Conservation (phyloP, 2,329 filamentous ascomycete genomes). For the Lecanoromycetidae sp. region DNA sequence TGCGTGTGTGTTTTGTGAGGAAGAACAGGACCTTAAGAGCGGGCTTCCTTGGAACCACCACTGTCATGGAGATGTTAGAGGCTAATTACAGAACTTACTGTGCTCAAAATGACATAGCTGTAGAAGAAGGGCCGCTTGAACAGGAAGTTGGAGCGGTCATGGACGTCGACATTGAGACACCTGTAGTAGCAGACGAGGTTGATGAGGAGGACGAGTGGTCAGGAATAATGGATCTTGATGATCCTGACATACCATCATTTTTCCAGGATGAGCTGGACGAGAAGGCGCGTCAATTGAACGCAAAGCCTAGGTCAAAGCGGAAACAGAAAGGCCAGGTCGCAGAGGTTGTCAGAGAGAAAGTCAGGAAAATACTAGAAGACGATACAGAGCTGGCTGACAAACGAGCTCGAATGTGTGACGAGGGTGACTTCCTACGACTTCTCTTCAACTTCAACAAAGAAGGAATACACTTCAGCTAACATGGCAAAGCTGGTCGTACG, state of each 20-base stretch:
- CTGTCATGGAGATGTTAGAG: slow-evolving; percentile 71
- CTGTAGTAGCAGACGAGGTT: slow-evolving; percentile 41
- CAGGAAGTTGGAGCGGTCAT: slow-evolving; percentile 26
- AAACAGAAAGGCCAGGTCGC: slow-evolving; percentile 70
- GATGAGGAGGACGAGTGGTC: slow-evolving; percentile 36
- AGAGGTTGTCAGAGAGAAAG: slow-evolving; percentile 74
- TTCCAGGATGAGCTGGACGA: slow-evolving; percentile 52
- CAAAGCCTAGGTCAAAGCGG: slow-evolving; percentile 49
- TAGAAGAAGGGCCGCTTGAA: slow-evolving; percentile 52
- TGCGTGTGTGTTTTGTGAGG: slow-evolving; percentile 69
- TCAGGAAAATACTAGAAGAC: slow-evolving; percentile 70
- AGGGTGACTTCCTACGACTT: slow-evolving; percentile 79
- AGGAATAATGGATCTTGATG: slow-evolving; percentile 41
- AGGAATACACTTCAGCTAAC: slow-evolving; percentile 76
- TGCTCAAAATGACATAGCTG: slow-evolving; percentile 65
- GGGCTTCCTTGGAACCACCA: slow-evolving; percentile 66
- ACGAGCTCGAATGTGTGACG: slow-evolving; percentile 74
- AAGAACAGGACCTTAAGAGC: slow-evolving; percentile 86
- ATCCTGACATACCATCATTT: slow-evolving; percentile 54
- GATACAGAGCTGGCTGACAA: slow-evolving; percentile 70
- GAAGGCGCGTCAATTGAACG: slow-evolving; percentile 33
- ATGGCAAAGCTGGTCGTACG: not conserved
- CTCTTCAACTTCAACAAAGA: slow-evolving; percentile 79
- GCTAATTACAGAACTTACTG: slow-evolving; percentile 85
- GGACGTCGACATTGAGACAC: slow-evolving; percentile 26